Conservation (phyloP, 2,329 filamentous ascomycete species). For the Lecanicillium sp. region DNA sequence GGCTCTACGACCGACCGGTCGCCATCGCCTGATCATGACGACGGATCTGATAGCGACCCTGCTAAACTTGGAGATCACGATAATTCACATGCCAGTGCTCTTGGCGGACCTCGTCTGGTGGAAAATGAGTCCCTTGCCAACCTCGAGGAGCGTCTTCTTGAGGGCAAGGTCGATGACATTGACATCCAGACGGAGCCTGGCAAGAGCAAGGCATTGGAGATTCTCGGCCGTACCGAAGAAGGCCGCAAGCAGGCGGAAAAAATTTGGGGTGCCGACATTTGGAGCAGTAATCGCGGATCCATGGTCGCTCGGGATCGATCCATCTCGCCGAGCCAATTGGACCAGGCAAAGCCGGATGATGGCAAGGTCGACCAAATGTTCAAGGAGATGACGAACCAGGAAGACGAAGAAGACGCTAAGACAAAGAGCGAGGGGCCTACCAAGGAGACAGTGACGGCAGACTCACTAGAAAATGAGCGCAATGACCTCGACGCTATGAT, state of each 20-base stretch:
- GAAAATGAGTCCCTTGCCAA: constrained; percentile 31
- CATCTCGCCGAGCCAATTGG: constrained; percentile 6
- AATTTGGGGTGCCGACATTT: constrained; percentile 43
- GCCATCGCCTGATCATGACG: constrained; percentile 4
- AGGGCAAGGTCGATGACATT: constrained; percentile 36
- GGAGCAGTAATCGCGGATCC: constrained; percentile 26
- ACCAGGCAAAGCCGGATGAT: constrained; percentile 31
- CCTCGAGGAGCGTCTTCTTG: constrained; percentile 44
- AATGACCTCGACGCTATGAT: constrained; percentile 39
- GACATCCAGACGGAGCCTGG: constrained; percentile 36
- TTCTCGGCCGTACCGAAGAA: constrained; percentile 40
- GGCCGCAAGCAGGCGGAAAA: constrained; percentile 43
- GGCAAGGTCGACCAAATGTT: constrained; percentile 49
- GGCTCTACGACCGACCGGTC: constrained; percentile 7
- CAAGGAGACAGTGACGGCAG: constrained; percentile 30
- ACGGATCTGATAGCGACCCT: not conserved
- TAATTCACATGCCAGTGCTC: constrained; percentile 14
- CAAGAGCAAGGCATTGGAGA: constrained; percentile 44
- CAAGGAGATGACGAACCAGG: constrained; percentile 45
- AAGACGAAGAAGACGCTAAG: constrained; percentile 39
- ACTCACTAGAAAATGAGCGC: constrained; percentile 35
- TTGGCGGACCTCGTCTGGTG: constrained; percentile 34
- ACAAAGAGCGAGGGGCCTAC: constrained; percentile 20
- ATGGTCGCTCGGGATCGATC: constrained; percentile 11
- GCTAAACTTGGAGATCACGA: not conserved